phyloP scores from a whole-genome alignment of 169 alveolate species.

The Eimeria maxima region DNA sequence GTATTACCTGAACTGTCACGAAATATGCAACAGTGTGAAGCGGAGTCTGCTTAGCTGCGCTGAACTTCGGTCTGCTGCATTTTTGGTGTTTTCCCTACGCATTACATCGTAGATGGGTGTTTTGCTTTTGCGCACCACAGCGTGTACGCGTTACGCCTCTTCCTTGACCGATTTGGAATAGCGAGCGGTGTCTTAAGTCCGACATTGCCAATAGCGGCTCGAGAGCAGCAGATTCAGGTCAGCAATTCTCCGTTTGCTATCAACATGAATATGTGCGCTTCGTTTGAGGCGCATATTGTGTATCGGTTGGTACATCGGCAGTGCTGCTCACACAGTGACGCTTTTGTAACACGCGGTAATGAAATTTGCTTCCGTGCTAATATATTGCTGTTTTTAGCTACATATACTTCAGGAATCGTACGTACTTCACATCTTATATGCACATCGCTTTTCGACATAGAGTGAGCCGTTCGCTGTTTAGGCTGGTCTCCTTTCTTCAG shows the following conservation, averaged over 20 bases:
- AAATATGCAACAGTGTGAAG: not conserved
- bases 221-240: conserved; percentile 82
- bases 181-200: conserved; percentile 84
- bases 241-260: not conserved
- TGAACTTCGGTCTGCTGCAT: not conserved
- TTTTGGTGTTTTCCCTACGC: not conserved
- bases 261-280: not conserved
- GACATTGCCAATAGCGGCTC: conserved; percentile 80
- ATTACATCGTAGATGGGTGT: not conserved
- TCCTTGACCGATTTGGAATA: conserved; percentile 84
- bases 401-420: not conserved
- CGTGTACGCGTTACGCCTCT: conserved; percentile 81
- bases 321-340: not conserved
- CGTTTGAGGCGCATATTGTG: not conserved
- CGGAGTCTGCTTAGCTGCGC: not conserved
- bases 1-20: not conserved
- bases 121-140: conserved; percentile 2
- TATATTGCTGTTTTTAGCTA: too few species aligned
- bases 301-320: not conserved
- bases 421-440: not conserved
- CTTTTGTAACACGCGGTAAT: not conserved
- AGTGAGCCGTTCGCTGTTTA: not conserved
- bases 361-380: not conserved
- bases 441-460: not conserved
- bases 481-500: conserved; percentile 18